phyloP scores from a whole-genome alignment of 2,329 filamentous ascomycete genomes.

The Blastomyces gilchristii region DNA sequence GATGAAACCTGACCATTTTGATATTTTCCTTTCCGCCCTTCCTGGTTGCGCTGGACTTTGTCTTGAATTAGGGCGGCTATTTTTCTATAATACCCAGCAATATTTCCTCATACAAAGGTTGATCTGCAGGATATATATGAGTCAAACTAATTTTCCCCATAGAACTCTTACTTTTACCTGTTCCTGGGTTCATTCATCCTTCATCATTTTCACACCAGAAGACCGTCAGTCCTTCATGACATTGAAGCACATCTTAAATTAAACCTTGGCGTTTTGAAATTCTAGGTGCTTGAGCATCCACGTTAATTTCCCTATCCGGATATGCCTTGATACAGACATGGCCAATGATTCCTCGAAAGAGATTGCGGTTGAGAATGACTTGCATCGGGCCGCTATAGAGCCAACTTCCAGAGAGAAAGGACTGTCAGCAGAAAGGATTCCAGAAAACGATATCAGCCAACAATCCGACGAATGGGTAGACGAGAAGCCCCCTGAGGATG shows the following conservation, averaged over 20 bases:
- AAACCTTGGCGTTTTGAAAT: no score
- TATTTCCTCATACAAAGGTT: not conserved
- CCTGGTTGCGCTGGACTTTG: not conserved
- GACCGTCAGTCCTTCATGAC: not conserved
- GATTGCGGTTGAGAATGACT: not conserved
- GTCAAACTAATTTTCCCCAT: not conserved
- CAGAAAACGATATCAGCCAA: not conserved
- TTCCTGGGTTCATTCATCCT: not conserved
- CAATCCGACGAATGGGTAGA: conserved; percentile 18
- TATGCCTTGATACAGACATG: not conserved
- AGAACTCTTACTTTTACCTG: no score
- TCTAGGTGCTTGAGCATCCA: not conserved
- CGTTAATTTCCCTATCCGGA: not conserved
- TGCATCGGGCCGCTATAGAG: conserved; percentile 6
- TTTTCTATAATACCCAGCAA: not conserved
- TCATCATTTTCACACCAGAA: not conserved
- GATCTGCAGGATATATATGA: not conserved
- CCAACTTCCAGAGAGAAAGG: not conserved
- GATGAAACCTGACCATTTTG: not conserved
- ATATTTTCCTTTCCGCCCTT: not conserved
- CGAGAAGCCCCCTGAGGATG: conserved; percentile 26
- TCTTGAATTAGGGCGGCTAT: not conserved
- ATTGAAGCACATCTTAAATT: not conserved
- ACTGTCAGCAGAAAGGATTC: not conserved
- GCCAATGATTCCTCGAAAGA: conserved; percentile 2